A percentile compares a stretch with the other conserved stretches of the same genome.
Evolutionary conservation across 148 eudicot species (phyloP).

Genomic region (Cornus kousa): DNA sequence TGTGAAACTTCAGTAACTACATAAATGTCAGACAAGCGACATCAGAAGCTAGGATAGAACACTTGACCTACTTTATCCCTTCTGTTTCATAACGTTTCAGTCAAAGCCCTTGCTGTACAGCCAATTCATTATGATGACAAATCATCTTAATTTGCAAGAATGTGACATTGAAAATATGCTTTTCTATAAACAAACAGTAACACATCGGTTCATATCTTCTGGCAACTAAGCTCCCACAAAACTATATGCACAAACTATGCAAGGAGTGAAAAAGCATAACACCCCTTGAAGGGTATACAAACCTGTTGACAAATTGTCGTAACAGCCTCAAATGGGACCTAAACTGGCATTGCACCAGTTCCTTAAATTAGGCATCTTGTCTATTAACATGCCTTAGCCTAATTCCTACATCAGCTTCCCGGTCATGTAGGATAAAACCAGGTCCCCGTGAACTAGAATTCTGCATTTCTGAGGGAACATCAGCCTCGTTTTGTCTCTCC

Average conservation of each 20-base stretch:
- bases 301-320: background rate
- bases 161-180: background rate
- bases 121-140: background rate
- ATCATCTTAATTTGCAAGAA: background rate
- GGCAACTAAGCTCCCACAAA: background rate
- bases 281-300: background rate
- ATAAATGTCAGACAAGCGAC: no score
- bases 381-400: slow-evolving; percentile 58
- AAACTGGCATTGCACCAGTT: background rate
- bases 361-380: slow-evolving; percentile 33
- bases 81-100: background rate
- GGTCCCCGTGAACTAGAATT: slow-evolving; percentile 19
- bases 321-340: background rate
- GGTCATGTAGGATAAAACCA: slow-evolving; percentile 20
- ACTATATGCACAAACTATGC: background rate
- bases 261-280: background rate
- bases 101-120: background rate
- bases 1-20: no score
- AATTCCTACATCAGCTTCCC: slow-evolving; percentile 58
- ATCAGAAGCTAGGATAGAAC: no score
- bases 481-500: slow-evolving; percentile 21
- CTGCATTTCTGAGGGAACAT: slow-evolving; percentile 20
- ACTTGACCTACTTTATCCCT: background rate
- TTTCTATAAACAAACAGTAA: background rate
- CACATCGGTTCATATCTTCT: background rate